These are phyloP conservation scores for Naganishia antarctica DNA, from an alignment of 768 basidiomycete species.

Conservation along the genomic window DNA sequence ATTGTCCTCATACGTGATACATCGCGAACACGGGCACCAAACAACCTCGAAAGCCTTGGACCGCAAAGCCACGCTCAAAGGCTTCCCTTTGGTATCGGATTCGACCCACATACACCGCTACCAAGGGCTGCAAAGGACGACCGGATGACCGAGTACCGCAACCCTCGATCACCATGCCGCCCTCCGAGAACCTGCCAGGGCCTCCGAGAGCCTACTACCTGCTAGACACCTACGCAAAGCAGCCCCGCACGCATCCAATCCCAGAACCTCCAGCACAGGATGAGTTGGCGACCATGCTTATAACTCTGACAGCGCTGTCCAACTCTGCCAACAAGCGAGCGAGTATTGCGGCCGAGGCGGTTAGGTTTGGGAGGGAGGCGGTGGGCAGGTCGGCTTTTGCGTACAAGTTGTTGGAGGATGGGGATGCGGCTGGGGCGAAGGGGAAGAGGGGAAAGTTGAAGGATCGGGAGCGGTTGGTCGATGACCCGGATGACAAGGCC, in stretches of 20 bases:
- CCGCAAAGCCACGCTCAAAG: no score
- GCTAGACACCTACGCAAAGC: neutral
- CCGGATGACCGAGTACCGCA: neutral
- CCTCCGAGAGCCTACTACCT: slow-evolving; percentile 5
- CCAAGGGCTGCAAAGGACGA: no score
- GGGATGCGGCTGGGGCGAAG: slow-evolving; percentile 2
- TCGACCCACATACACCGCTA: no score
- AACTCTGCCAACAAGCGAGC: slow-evolving; percentile 3
- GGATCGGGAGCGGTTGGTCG: neutral
- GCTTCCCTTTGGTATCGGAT: no score
- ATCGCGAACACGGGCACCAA: no score
- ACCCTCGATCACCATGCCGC: slow-evolving; percentile 4
- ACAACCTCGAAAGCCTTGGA: no score
- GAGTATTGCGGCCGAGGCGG: neutral
- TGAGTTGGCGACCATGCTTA: neutral
- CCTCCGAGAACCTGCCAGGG: slow-evolving; percentile 6
- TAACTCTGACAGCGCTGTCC: neutral
- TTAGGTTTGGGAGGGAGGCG: slow-evolving; percentile 3
- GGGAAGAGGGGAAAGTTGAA: slow-evolving; percentile 8
- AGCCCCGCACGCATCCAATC: neutral
- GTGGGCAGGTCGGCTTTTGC: slow-evolving; percentile 11
- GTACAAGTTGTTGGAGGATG: neutral
- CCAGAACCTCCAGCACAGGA: neutral
- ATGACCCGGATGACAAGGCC: slow-evolving; percentile 1
- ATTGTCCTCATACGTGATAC: no score